These are phyloP conservation scores for Hymenochaete sp. DNA, from an alignment of 1,284 basidiomycete genomes.

Conservation along the genomic window DNA sequence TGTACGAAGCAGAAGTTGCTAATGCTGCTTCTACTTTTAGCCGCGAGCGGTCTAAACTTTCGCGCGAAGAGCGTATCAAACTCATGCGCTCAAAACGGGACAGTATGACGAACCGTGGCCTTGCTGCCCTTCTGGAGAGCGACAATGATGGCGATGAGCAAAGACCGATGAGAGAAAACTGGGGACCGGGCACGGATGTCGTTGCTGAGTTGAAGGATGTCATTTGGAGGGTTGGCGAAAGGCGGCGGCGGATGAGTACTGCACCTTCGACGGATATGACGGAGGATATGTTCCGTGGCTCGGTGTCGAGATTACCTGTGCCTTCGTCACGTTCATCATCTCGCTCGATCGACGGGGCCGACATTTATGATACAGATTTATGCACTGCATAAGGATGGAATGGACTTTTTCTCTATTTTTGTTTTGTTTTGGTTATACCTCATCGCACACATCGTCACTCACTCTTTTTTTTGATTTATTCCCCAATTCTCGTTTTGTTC, in stretches of 20 bases:
- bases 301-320: too few species aligned
- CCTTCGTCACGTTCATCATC: too few species aligned
- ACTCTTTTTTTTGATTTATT: too few species aligned
- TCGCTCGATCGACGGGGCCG: too few species aligned
- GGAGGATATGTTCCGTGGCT: too few species aligned
- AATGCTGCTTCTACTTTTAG: conserved; percentile 34
- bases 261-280: too few species aligned
- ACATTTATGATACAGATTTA: too few species aligned
- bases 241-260: conserved; percentile 41
- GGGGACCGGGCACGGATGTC: conserved; percentile 71
- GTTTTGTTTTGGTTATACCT: too few species aligned
- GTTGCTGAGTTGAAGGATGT: conserved; percentile 77
- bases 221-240: conserved; percentile 73
- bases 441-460: too few species aligned
- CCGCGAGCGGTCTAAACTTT: conserved; percentile 52
- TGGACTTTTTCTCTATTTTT: too few species aligned
- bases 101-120: conserved; percentile 21
- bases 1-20: conserved; percentile 56
- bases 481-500: too few species aligned
- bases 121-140: conserved; percentile 9
- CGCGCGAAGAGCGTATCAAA: conserved; percentile 62
- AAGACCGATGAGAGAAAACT: conserved; percentile 23
- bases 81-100: conserved; percentile 48
- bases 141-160: conserved; percentile 2
- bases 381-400: too few species aligned